These are phyloP conservation scores for Naumovozyma castellii DNA, from an alignment of 805 yeast species.

Conservation along the genomic window DNA sequence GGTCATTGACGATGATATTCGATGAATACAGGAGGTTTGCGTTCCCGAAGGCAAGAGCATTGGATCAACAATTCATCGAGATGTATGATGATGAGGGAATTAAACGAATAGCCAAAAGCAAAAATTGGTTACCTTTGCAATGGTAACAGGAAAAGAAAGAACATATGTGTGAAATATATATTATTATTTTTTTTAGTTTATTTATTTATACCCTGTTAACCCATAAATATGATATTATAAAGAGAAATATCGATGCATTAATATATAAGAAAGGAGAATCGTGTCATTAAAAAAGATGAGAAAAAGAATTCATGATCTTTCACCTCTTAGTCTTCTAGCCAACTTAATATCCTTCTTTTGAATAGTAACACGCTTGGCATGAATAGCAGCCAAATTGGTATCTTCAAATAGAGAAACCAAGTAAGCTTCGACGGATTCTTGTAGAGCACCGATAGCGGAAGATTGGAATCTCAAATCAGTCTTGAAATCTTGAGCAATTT, in stretches of 20 bases:
- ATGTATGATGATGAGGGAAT: conserved; percentile 64
- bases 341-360: conserved; percentile 97
- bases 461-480: conserved; percentile 94
- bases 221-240: not conserved
- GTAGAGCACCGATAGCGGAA: conserved; percentile 94
- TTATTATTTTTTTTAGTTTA: not conserved
- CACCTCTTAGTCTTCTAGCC: conserved; percentile 97
- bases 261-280: not conserved
- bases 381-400: conserved; percentile 96
- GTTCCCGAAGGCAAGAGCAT: conserved; percentile 86
- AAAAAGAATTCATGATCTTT: conserved; percentile 53
- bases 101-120: conserved; percentile 41
- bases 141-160: conserved; percentile 38
- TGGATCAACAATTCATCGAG: conserved; percentile 94
- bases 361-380: conserved; percentile 97
- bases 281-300: not conserved
- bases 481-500: conserved; percentile 90
- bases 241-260: not conserved
- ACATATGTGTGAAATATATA: not conserved
- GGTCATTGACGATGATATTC: conserved; percentile 90
- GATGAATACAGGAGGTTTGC: conserved; percentile 94
- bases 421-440: conserved; percentile 98
- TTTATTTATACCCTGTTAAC: not conserved
- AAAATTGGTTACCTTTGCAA: conserved; percentile 54
- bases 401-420: conserved; percentile 93